A percentile compares a stretch with the other conserved stretches of the same genome.
phyloP scores from a whole-genome alignment of 1,139 yeast species.

The Wickerhamomyces sp. region DNA sequence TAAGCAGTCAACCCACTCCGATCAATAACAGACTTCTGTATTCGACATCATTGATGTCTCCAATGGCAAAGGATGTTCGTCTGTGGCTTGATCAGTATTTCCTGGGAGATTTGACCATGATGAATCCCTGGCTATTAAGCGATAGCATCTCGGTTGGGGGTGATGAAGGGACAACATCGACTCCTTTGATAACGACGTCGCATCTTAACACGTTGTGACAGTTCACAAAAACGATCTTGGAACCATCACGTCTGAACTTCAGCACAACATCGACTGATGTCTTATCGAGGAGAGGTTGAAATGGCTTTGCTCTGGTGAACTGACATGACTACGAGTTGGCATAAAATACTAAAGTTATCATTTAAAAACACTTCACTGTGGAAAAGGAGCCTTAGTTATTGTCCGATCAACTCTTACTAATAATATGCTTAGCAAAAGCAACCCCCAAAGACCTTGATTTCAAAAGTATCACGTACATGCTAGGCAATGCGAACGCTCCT shows the following conservation, averaged over 20 bases:
- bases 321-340: too few relatives aligned
- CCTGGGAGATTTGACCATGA: conserved; percentile 13
- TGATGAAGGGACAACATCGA: conserved; percentile 17
- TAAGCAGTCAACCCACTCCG: conserved; percentile 7
- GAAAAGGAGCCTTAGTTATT: too few relatives aligned
- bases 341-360: too few relatives aligned
- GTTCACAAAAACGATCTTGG: neutral
- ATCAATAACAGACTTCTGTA: conserved; percentile 9
- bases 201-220: conserved; percentile 8
- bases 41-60: conserved; percentile 18
- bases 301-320: conserved; percentile 9
- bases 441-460: conserved; percentile 12
- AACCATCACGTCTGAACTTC: neutral
- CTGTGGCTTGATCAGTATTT: neutral
- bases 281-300: conserved; percentile 7
- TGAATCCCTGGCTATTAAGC: conserved; percentile 12
- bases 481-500: too few relatives aligned
- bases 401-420: too few relatives aligned
- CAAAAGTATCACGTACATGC: conserved; percentile 4
- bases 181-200: conserved; percentile 10
- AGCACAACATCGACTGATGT: conserved; percentile 1
- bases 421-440: too few relatives aligned
- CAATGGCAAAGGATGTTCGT: conserved; percentile 21
- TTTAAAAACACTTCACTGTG: too few relatives aligned
- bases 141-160: conserved; percentile 13